Percentiles rank a stretch among this genome's conserved stretches.
These are phyloP conservation scores for Haplographium delicatum DNA, from an alignment of 495 filamentous ascomycete genomes.

Conservation along the genomic window DNA sequence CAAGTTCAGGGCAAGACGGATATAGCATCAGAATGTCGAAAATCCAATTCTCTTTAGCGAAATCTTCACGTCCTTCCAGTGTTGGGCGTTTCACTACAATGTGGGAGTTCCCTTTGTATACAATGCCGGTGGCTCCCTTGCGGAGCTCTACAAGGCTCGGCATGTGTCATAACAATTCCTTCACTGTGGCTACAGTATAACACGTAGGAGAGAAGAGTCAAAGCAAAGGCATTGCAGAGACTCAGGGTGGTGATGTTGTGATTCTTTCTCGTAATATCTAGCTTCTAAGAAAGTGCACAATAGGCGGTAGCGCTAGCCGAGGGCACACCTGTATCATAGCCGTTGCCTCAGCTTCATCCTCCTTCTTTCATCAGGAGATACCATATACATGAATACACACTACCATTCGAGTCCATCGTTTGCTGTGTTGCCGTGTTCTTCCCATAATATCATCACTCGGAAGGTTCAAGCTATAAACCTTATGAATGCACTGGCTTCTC, in stretches of 20 bases:
- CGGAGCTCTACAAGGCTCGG: constrained; percentile 31
- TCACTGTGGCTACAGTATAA: constrained; percentile 10
- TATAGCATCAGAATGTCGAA: constrained; percentile 29
- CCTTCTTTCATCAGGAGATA: too few species aligned
- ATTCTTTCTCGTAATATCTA: not conserved
- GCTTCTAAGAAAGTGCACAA: not conserved
- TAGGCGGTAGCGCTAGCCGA: too few species aligned
- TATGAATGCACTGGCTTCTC: too few species aligned
- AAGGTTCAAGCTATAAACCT: too few species aligned
- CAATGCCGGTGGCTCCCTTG: constrained; percentile 32
- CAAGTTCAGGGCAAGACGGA: constrained; percentile 31
- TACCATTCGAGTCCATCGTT: too few species aligned
- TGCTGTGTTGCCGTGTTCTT: too few species aligned
- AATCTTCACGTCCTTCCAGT: constrained; percentile 33
- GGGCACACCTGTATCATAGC: too few species aligned
- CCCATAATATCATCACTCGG: too few species aligned
- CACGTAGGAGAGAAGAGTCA: constrained; percentile 1
- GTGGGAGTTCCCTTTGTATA: constrained; percentile 35
- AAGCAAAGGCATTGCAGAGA: not conserved
- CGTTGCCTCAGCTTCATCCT: too few species aligned
- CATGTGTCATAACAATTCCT: constrained; percentile 25
- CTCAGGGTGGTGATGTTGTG: not conserved
- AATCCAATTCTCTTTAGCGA: constrained; percentile 31
- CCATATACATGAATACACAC: too few species aligned
- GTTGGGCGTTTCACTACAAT: constrained; percentile 36